Evolutionary conservation across 768 basidiomycete genomes (phyloP), one percentile per base, ranked within the genome.

Genomic region (Tricholoma bakamatsutake): DNA sequence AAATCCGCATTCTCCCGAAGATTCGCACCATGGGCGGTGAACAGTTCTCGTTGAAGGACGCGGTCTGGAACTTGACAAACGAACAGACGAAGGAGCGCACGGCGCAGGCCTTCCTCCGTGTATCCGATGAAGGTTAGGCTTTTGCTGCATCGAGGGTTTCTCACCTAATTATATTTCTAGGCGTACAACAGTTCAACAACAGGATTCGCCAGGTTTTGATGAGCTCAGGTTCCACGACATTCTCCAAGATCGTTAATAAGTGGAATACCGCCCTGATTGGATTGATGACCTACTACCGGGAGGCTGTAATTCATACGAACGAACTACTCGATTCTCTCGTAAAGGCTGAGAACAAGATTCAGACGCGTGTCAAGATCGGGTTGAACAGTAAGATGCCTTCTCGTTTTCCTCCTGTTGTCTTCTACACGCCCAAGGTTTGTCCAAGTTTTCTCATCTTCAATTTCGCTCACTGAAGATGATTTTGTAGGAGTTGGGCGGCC

Each of bases 281-380:
- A 58, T 76, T 98, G 35, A 95, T 97, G 92, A 98, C 96, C 0
- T 98, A 98, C 73, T 96, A 96, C 70, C 90, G 95, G 57, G 95
- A 98, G 66, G 95, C 95, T 28, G 94, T 98, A 62, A 93, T 98
- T 53, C 93, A 97, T 70, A 98, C 96, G 42, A 93, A 94, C 64
- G 96, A 98, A 71, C 78, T 99, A 17, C 82, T 99, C 49, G 97
- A 98, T 67, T 83, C 93, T 0, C 79, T 98, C 39, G 97, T 99
- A 66, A 99, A 99, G 73, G 93, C 95, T 1, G 96, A 99, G 76
- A 98, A 98, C 82, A 98, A 98, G 79, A 96, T 98, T 47, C 97
- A 99, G 73, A 98, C 95, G 3, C 92, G 97, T 73, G 96, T 99
- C 66, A 98, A 98, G 81, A 98, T 99, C 59, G 97, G 96, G n/a